These are phyloP conservation scores for Pulveroboletus sp. DNA, from an alignment of 1,284 basidiomycete genomes.

Conservation along the genomic window DNA sequence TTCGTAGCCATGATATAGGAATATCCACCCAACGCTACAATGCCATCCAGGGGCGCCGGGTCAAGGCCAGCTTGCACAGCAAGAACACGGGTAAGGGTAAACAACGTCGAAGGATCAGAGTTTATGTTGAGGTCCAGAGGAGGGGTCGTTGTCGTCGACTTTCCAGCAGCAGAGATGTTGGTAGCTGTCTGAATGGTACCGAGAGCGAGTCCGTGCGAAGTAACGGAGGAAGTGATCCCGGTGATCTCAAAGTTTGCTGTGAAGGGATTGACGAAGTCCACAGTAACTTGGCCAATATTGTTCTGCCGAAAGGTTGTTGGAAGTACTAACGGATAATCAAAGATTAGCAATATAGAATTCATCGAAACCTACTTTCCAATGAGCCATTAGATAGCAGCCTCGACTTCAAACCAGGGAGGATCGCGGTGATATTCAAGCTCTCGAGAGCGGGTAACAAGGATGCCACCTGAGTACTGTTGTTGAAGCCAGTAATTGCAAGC, in stretches of 20 bases:
- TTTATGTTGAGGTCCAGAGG: constrained; percentile 63
- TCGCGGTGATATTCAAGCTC: constrained; percentile 54
- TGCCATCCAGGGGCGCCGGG: constrained; percentile 61
- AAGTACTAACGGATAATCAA: constrained; percentile 43
- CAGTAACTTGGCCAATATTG: constrained; percentile 66
- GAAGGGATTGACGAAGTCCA: constrained; percentile 70
- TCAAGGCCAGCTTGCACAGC: constrained; percentile 63
- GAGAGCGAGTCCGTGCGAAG: constrained; percentile 59
- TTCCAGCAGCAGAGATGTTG: constrained; percentile 53
- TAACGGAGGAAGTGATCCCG: constrained; percentile 60
- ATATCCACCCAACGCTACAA: constrained; percentile 70
- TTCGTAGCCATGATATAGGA: constrained; percentile 51
- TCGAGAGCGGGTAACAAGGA: constrained; percentile 65
- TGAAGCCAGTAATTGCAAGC: constrained; percentile 55
- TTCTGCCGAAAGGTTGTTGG: constrained; percentile 60
- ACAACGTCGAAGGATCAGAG: constrained; percentile 66
- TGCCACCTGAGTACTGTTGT: constrained; percentile 55
- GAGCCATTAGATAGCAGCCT: constrained; percentile 57
- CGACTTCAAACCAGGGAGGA: constrained; percentile 59
- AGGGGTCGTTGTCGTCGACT: constrained; percentile 57
- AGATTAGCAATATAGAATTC: neutral
- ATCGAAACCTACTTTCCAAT: constrained; percentile 41
- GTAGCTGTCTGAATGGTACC: constrained; percentile 60
- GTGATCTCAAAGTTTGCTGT: constrained; percentile 58
- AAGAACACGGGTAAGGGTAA: constrained; percentile 65